Percentiles rank a stretch among this genome's conserved stretches.
phyloP scores from a whole-genome alignment of 306 rosid species.

The Cicer chorassanicum region DNA sequence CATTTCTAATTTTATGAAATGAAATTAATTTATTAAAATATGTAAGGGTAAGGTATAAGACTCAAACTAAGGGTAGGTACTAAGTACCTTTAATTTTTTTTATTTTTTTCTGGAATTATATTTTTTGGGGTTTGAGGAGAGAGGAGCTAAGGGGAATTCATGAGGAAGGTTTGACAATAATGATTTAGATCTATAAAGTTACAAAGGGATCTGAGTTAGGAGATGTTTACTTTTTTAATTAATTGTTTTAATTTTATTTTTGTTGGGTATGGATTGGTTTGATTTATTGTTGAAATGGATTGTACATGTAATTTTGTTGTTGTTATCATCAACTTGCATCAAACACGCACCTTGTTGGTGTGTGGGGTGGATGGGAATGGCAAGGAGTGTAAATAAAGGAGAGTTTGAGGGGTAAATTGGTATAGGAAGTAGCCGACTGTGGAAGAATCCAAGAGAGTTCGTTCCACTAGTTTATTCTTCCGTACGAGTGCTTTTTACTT shows the following conservation, averaged over 20 bases:
- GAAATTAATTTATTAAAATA: background rate
- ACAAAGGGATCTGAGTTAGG: conserved; percentile 25
- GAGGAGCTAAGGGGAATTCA: conserved; percentile 14
- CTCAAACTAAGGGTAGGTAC: background rate
- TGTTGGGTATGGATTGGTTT: background rate
- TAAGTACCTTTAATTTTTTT: background rate
- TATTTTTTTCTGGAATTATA: background rate
- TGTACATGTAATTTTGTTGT: background rate
- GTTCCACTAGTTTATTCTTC: background rate
- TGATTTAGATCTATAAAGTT: conserved; percentile 29
- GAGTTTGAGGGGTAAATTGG: background rate
- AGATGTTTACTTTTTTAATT: background rate
- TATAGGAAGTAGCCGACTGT: background rate
- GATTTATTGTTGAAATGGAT: background rate
- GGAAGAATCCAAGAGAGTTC: conserved; percentile 47
- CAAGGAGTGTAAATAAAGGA: conserved; percentile 9
- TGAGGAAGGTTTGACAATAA: conserved; percentile 20
- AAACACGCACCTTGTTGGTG: background rate
- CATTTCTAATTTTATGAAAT: conserved; percentile 45
- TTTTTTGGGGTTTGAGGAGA: background rate
- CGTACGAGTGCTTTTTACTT: conserved; percentile 35
- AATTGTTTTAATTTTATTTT: background rate
- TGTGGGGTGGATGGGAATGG: conserved; percentile 27
- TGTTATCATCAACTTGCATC: conserved; percentile 19
- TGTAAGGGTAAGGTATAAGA: background rate